Conservation (phyloP, 495 filamentous ascomycete species). For the Penicillium taxi region DNA sequence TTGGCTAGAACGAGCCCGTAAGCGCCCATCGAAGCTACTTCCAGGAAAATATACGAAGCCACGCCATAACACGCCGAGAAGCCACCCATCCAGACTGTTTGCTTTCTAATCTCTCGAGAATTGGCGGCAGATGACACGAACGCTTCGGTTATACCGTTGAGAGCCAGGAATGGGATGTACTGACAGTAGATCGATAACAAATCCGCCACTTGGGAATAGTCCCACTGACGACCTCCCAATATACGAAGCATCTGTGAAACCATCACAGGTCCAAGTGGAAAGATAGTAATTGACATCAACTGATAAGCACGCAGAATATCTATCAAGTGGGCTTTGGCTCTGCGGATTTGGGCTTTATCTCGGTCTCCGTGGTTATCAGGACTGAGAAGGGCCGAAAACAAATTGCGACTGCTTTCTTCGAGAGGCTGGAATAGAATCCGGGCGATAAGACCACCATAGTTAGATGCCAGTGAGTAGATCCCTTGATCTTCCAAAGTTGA, state of each 20-base stretch:
- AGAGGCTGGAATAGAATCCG: slow-evolving; percentile 90
- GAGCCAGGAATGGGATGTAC: slow-evolving; percentile 84
- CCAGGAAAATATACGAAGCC: slow-evolving; percentile 63
- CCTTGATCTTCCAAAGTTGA: slow-evolving; percentile 74
- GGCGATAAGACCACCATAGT: slow-evolving; percentile 87
- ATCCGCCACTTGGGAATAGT: slow-evolving; percentile 50
- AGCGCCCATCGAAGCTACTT: slow-evolving; percentile 58
- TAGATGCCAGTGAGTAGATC: slow-evolving; percentile 86
- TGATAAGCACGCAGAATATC: slow-evolving; percentile 35
- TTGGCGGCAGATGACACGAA: slow-evolving; percentile 83
- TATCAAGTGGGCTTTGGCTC: slow-evolving; percentile 28
- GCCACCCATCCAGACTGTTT: slow-evolving; percentile 72
- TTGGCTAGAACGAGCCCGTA: slow-evolving; percentile 78
- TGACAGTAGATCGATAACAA: slow-evolving; percentile 75
- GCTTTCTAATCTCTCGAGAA: slow-evolving; percentile 57
- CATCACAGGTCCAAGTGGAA: slow-evolving; percentile 61
- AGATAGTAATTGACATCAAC: slow-evolving; percentile 58
- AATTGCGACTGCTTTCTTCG: slow-evolving; percentile 80
- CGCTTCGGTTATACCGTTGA: slow-evolving; percentile 88
- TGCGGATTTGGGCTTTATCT: slow-evolving; percentile 11
- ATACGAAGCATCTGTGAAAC: slow-evolving; percentile 62
- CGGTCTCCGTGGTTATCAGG: slow-evolving; percentile 12
- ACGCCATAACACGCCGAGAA: slow-evolving; percentile 67
- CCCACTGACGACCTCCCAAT: slow-evolving; percentile 69
- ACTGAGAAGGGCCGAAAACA: slow-evolving; percentile 66